A percentile compares a stretch with the other conserved stretches of the same genome.
Evolutionary conservation across 164 flowering plant species (phyloP).

Genomic region (Stephania japonica): DNA sequence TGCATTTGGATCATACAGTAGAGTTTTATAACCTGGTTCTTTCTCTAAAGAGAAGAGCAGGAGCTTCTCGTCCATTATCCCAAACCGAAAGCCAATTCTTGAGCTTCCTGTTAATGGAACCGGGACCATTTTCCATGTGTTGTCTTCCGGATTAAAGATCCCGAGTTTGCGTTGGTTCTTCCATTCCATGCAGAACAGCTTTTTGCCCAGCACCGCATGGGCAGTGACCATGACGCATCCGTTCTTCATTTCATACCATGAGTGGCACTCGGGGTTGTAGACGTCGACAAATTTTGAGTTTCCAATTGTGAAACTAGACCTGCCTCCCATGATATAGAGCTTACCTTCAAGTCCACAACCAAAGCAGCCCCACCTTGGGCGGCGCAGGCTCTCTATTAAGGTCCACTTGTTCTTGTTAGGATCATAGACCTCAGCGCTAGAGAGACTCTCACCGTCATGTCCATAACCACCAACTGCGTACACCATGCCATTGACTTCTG

Average conservation of each 20-base stretch:
- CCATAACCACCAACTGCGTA: slow-evolving; percentile 91
- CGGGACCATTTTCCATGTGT: slow-evolving; percentile 74
- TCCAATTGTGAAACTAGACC: slow-evolving; percentile 91
- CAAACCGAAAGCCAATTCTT: slow-evolving; percentile 70
- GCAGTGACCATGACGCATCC: slow-evolving; percentile 98
- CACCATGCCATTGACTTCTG: slow-evolving; percentile 70
- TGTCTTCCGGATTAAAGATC: slow-evolving; percentile 52
- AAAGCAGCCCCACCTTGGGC: slow-evolving; percentile 89
- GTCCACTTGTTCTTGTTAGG: slow-evolving; percentile 72
- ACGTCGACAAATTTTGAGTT: slow-evolving; percentile 77
- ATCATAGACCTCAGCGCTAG: slow-evolving; percentile 76
- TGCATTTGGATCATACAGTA: slow-evolving; percentile 76
- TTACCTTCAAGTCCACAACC: slow-evolving; percentile 76
- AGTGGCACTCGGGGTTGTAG: slow-evolving; percentile 54
- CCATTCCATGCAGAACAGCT: slow-evolving; percentile 95
- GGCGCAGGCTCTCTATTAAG: slow-evolving; percentile 67
- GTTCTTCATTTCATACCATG: slow-evolving; percentile 85
- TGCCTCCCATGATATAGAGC: slow-evolving; percentile 91
- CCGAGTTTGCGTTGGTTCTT: slow-evolving; percentile 74
- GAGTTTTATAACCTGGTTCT: slow-evolving; percentile 37
- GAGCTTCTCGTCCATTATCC: slow-evolving; percentile 67
- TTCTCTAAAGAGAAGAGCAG: slow-evolving; percentile 56
- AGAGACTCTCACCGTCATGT: slow-evolving; percentile 63
- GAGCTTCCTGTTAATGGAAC: slow-evolving; percentile 79
- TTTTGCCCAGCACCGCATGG: slow-evolving; percentile 71